Evolutionary conservation across 2,329 filamentous ascomycete genomes (phyloP).

Genomic region (Botrytis medusae): DNA sequence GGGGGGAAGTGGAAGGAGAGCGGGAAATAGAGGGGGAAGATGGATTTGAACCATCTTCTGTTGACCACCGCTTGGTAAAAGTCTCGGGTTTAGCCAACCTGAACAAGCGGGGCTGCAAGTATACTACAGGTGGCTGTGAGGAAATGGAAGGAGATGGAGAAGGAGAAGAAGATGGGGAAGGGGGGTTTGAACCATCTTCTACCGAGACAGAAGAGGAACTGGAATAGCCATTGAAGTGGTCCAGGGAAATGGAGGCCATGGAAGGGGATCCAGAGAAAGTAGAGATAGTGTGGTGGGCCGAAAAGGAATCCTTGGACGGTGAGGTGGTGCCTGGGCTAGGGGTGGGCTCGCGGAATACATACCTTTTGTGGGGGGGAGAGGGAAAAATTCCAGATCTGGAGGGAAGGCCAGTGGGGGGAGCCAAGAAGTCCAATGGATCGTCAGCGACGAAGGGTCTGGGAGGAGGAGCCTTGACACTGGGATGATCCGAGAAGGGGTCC

Average conservation of each 20-base stretch:
- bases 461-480: background rate
- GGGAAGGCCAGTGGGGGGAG: background rate
- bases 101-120: slow-evolving; percentile 6
- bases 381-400: background rate
- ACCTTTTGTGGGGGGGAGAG: background rate
- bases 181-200: background rate
- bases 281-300: background rate
- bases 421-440: background rate
- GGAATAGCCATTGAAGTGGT: background rate
- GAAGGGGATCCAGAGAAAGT: background rate
- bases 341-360: background rate
- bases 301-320: background rate
- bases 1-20: no score
- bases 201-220: background rate
- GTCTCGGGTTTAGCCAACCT: background rate
- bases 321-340: background rate
- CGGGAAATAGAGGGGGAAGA: no score
- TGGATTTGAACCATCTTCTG: no score
- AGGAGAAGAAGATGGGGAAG: background rate
- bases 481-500: background rate
- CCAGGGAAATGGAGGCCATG: background rate
- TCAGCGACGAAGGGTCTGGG: background rate
- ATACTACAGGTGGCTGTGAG: background rate
- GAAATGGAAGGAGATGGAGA: no score
- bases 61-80: background rate